These are phyloP conservation scores for Spathaspora sp. DNA, from an alignment of 1,139 yeast genomes.

Conservation along the genomic window DNA sequence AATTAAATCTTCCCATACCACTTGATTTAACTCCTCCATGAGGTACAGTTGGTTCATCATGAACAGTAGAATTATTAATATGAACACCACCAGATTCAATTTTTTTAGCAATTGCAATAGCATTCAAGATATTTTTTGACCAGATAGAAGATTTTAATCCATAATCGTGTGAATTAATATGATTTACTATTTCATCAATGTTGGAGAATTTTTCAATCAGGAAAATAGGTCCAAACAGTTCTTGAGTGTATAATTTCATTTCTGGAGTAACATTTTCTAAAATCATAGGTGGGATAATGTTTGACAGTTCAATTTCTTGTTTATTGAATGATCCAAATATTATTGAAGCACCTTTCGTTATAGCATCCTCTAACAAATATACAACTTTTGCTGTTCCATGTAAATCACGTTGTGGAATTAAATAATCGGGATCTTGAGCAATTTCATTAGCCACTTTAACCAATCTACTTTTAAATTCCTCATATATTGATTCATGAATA, in stretches of 20 bases:
- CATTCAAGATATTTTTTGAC: conserved; percentile 44
- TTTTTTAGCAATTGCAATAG: conserved; percentile 33
- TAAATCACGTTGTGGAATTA: conserved; percentile 28
- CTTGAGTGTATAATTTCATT: conserved; percentile 34
- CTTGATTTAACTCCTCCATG: conserved; percentile 57
- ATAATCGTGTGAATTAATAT: conserved; percentile 30
- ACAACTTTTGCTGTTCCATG: conserved; percentile 24
- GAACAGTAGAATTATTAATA: conserved; percentile 48
- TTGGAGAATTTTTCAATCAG: conserved; percentile 33
- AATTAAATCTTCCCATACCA: conserved; percentile 53
- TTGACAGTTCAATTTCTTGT: conserved; percentile 9
- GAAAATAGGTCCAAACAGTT: conserved; percentile 52
- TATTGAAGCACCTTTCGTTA: conserved; percentile 40
- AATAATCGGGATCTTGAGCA: conserved; percentile 21
- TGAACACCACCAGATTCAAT: conserved; percentile 52
- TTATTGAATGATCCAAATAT: conserved; percentile 22
- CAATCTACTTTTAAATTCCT: conserved; percentile 22
- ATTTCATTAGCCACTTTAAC: conserved; percentile 21
- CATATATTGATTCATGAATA: conserved; percentile 33
- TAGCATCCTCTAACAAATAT: conserved; percentile 38
- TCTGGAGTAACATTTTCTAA: conserved; percentile 32
- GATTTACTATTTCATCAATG: conserved; percentile 26
- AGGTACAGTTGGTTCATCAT: conserved; percentile 51
- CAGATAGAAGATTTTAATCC: conserved; percentile 60
- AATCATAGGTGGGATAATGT: conserved; percentile 28